These are phyloP conservation scores for Dissophora globulifera DNA, from an alignment of 192 early-diverging fungal genomes.

Conservation along the genomic window DNA sequence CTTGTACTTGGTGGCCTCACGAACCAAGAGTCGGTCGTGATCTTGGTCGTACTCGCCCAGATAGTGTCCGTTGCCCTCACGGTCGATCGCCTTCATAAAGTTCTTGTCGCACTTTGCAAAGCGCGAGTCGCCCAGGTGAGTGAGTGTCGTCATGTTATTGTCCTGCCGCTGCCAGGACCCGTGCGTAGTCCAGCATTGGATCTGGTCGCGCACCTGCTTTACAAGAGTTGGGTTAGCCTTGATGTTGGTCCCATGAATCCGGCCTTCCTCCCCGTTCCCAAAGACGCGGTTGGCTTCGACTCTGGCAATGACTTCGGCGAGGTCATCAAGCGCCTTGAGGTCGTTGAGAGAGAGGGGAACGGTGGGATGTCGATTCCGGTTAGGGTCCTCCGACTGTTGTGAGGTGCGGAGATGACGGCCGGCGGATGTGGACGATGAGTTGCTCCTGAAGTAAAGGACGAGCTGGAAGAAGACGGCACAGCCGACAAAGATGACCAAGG, in stretches of 20 bases:
- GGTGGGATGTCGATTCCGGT: constrained; percentile 34
- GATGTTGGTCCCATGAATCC: constrained; percentile 33
- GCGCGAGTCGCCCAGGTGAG: constrained; percentile 34
- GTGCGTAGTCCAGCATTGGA: constrained; percentile 42
- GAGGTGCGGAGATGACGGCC: neutral
- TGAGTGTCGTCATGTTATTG: constrained; percentile 11
- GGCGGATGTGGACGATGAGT: neutral
- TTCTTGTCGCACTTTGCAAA: constrained; percentile 49
- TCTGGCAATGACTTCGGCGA: constrained; percentile 27
- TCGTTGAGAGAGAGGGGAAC: constrained; percentile 32
- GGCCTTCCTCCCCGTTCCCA: constrained; percentile 23
- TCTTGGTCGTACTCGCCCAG: constrained; percentile 40
- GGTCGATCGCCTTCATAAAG: constrained; percentile 43
- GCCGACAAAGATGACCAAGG: constrained; percentile 25
- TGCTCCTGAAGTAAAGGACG: constrained; percentile 35
- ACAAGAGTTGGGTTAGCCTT: constrained; percentile 18
- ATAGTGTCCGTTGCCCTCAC: constrained; percentile 40
- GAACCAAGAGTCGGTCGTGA: constrained; percentile 25
- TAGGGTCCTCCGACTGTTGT: constrained; percentile 14
- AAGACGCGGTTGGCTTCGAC: constrained; percentile 38
- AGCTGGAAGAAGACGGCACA: constrained; percentile 33
- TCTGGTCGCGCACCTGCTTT: constrained; percentile 33
- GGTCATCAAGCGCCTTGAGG: constrained; percentile 17
- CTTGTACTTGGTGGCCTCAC: constrained; percentile 38
- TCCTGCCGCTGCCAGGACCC: constrained; percentile 38